These are phyloP conservation scores for Starmerella potacharoeniae DNA, from an alignment of 805 yeast genomes.

Conservation along the genomic window DNA sequence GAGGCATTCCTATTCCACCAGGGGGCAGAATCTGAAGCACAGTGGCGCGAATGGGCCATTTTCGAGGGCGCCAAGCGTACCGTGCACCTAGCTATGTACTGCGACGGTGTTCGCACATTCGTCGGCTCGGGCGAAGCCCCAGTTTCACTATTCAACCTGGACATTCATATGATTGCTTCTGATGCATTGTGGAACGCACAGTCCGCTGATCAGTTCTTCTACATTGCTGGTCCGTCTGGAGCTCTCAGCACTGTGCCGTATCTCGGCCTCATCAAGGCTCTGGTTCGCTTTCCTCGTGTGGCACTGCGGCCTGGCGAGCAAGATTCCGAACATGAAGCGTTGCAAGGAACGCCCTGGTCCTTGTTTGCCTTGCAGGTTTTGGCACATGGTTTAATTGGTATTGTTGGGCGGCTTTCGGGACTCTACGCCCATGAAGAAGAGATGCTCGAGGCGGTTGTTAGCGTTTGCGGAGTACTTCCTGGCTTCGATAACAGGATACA, in stretches of 20 bases:
- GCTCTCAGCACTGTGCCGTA: constrained; percentile 24
- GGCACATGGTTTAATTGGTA: constrained; percentile 25
- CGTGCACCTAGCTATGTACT: constrained; percentile 23
- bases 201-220: constrained; percentile 23
- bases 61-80: constrained; percentile 36
- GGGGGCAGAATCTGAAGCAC: constrained; percentile 24
- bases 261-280: constrained; percentile 25
- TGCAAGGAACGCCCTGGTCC: constrained; percentile 17
- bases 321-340: neutral
- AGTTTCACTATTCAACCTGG: constrained; percentile 26
- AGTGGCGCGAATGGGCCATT: constrained; percentile 39
- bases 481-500: constrained; percentile 22
- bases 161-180: constrained; percentile 26
- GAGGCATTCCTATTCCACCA: constrained; percentile 25
- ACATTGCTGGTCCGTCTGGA: constrained; percentile 22
- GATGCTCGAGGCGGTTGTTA: constrained; percentile 16
- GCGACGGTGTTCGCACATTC: constrained; percentile 22
- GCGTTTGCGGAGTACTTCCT: constrained; percentile 8
- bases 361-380: constrained; percentile 21
- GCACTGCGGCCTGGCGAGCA: constrained; percentile 7
- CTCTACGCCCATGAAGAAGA: constrained; percentile 17
- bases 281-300: constrained; percentile 26
- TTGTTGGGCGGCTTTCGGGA: constrained; percentile 21
- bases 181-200: constrained; percentile 26
- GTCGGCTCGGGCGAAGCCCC: constrained; percentile 9